These are phyloP conservation scores for Penicillium angulare DNA, from an alignment of 495 filamentous ascomycete genomes.

Conservation along the genomic window DNA sequence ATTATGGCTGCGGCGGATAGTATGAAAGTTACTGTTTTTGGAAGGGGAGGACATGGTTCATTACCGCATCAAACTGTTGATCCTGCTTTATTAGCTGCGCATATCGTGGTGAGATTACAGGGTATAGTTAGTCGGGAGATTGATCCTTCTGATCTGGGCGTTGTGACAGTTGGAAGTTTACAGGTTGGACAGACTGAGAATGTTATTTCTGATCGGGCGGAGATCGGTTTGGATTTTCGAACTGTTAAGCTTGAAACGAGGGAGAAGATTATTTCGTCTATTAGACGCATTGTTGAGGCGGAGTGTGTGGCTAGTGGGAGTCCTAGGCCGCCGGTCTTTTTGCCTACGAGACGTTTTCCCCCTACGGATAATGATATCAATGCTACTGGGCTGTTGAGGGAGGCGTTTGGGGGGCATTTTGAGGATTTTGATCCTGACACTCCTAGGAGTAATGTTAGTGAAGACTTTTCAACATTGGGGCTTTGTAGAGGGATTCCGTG, in stretches of 20 bases:
- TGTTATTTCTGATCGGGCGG: slow-evolving; percentile 48
- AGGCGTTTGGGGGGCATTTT: slow-evolving; percentile 38
- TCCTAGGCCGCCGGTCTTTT: slow-evolving; percentile 42
- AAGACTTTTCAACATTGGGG: slow-evolving; percentile 47
- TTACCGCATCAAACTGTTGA: slow-evolving; percentile 52
- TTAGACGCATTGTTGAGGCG: slow-evolving; percentile 50
- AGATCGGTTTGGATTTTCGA: slow-evolving; percentile 48
- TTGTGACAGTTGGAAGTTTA: slow-evolving; percentile 51
- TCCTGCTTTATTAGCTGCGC: slow-evolving; percentile 48
- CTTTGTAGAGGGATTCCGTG: slow-evolving; percentile 36
- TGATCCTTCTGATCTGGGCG: slow-evolving; percentile 45
- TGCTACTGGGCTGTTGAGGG: slow-evolving; percentile 26
- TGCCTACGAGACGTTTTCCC: slow-evolving; percentile 44
- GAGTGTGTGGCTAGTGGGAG: slow-evolving; percentile 49
- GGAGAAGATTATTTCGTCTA: slow-evolving; percentile 35
- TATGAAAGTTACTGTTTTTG: slow-evolving; percentile 49
- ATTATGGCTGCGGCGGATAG: slow-evolving; percentile 52
- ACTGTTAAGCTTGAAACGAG: slow-evolving; percentile 40
- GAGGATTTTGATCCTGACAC: slow-evolving; percentile 40
- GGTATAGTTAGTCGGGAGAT: slow-evolving; percentile 51
- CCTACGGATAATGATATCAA: slow-evolving; percentile 41
- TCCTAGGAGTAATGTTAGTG: slow-evolving; percentile 38
- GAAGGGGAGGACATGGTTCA: slow-evolving; percentile 52
- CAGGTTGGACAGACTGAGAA: slow-evolving; percentile 54
- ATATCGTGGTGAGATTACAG: slow-evolving; percentile 49